Evolutionary conservation across 73 alveolate species (phyloP), one percentile per base, ranked within the genome.

Genomic region (Diophrys appendiculata): DNA sequence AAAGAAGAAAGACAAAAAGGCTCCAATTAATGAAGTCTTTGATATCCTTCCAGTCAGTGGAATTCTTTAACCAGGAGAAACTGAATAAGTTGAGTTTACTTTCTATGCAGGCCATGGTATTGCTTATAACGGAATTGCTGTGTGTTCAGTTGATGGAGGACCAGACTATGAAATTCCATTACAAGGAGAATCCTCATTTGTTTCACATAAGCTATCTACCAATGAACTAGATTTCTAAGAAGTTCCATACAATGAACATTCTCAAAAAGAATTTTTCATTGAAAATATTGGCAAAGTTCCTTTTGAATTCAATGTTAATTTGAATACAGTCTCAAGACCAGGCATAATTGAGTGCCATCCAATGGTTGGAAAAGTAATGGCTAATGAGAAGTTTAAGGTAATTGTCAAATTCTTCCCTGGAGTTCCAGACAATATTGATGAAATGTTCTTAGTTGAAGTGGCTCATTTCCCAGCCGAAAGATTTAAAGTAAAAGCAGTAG

Each of bases 31-130:
- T 88, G 99, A 98, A 93, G 96, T 97, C 52, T 98, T 98, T 80
- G 99, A 98, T 90, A 98, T 98, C 25, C 93, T 98, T 67, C 99
- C 99, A 74, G 95, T 98, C 86, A 95, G 95, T 86, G 99, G 99
- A 8, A 73, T 93, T 67, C 83, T 98, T 83, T 93, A 84, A 87
- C 98, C 98, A 69, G 99, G 99, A n/a, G 96, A 94, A 70, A 83
- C 96, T 53, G 99, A 98, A 91, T 91, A 95, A 76, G 98, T 95
- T 0, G 97, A 97, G 71, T 95, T 95, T 76, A 93, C 98, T 33
- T 91, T 91, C 82, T 93, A 97, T 76, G 98, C 99, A 18, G 97
- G 97, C 34, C 98, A 98, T 70, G 98, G 98, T 56, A 83, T 86
- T 80, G 88, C 93, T 79, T 96, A 92, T 78, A 95, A 91, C 74